Evolutionary conservation across 352 stramenopile genomes (phyloP), one percentile per base, ranked within the genome.

Genomic region (Elongisporangium senticosum): DNA sequence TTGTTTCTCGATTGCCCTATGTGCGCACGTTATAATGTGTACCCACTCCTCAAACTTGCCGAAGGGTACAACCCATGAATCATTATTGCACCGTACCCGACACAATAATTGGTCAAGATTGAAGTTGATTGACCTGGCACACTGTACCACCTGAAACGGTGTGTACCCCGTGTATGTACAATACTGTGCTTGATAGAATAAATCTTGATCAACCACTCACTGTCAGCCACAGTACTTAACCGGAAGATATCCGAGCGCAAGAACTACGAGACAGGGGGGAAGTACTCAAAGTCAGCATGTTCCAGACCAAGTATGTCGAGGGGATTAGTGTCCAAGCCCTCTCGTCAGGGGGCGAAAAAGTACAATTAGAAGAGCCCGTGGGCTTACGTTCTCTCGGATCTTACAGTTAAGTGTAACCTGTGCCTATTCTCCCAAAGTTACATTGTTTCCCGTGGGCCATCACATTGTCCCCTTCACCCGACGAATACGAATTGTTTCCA

Each of bases 271-370:
- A 59, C 49, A 49, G 56, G 10, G 20, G 56, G 19, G 53, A 50
- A 55, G 49, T 51, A n/a, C 54, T 39, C 28, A 13, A 19, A 66
- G 49, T 49, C 48, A 68, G 53, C 52, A 86, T 86, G 75, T 86
- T 86, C 67, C 75, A 86, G 62, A 86, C 75, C 59, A 86, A 86
- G 75, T 86, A 56, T 50, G 72, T 75, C 7, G 22, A 20, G 21
- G 6, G 14, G 8, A 15, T 14, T 39, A n/a, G n/a, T n/a, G n/a
- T n/a, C n/a, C n/a, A n/a, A n/a, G n/a, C n/a, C n/a, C n/a, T n/a
- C n/a, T n/a, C n/a, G n/a, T n/a, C n/a, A n/a, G n/a, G n/a, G n/a
- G n/a, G n/a, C n/a, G n/a, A n/a, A n/a, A n/a, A n/a, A n/a, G n/a
- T n/a, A n/a, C n/a, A n/a, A n/a, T n/a, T n/a, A n/a, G n/a, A n/a